These are phyloP conservation scores for Hypholoma sublateritium DNA, from an alignment of 768 basidiomycete genomes.

Conservation along the genomic window DNA sequence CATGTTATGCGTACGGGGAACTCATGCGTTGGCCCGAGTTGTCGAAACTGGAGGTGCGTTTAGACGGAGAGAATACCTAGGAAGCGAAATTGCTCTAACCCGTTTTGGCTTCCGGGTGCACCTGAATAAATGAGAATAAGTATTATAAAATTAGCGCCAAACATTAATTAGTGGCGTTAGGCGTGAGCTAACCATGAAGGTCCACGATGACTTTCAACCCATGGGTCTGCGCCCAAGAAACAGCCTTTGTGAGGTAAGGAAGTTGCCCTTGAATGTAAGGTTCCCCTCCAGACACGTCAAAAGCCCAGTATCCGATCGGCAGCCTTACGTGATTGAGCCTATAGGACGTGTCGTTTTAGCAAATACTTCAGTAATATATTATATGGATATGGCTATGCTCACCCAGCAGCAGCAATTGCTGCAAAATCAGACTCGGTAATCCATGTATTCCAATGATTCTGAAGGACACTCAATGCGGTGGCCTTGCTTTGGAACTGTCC, in stretches of 20 bases:
- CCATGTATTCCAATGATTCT: constrained; percentile 79
- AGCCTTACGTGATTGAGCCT: constrained; percentile 82
- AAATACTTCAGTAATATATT: neutral
- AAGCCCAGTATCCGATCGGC: constrained; percentile 91
- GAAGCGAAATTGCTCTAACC: constrained; percentile 39
- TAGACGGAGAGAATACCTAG: neutral
- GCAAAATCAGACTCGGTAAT: constrained; percentile 82
- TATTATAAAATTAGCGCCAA: no score
- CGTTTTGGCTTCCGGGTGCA: constrained; percentile 85
- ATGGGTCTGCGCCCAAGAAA: constrained; percentile 66
- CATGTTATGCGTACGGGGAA: constrained; percentile 42
- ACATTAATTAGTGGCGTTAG: no score
- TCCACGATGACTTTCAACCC: constrained; percentile 84
- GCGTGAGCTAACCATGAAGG: constrained; percentile 47
- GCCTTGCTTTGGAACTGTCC: constrained; percentile 54
- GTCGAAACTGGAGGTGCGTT: constrained; percentile 54
- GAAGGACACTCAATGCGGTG: constrained; percentile 50
- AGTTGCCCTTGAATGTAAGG: constrained; percentile 80
- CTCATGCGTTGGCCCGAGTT: constrained; percentile 71
- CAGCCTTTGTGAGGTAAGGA: constrained; percentile 64
- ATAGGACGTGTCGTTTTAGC: constrained; percentile 1
- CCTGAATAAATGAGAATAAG: constrained; percentile 21
- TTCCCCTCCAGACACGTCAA: constrained; percentile 74
- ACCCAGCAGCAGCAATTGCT: constrained; percentile 77
- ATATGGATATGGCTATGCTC: constrained; percentile 18